A percentile compares a stretch with the other conserved stretches of the same genome.
Evolutionary conservation across 2,329 filamentous ascomycete species (phyloP).

Genomic region (Ophiobolus disseminans): DNA sequence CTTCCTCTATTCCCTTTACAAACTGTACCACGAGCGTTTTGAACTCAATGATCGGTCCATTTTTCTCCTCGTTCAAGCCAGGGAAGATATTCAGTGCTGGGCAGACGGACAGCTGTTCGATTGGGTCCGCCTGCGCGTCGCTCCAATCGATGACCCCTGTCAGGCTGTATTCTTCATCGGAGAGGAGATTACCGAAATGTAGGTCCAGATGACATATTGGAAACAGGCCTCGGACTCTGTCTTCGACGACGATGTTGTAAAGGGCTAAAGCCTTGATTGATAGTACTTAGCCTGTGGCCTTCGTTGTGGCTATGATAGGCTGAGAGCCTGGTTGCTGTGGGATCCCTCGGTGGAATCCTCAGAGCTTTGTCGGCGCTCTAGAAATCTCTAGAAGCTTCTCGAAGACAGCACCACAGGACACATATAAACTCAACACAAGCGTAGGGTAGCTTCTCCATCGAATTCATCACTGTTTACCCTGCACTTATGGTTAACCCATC

Average conservation of each 20-base stretch:
- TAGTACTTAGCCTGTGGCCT: too few species aligned
- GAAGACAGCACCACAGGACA: too few species aligned
- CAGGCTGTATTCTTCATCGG: slow-evolving; percentile 52
- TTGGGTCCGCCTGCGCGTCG: slow-evolving; percentile 37
- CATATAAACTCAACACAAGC: too few species aligned
- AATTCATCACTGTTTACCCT: too few species aligned
- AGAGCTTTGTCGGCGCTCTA: too few species aligned
- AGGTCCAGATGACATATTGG: slow-evolving; percentile 46
- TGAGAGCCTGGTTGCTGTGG: too few species aligned
- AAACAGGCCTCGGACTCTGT: slow-evolving; percentile 43
- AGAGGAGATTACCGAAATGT: slow-evolving; percentile 52
- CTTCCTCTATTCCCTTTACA: slow-evolving; percentile 20
- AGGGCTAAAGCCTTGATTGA: too few species aligned
- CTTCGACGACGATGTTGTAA: slow-evolving; percentile 22
- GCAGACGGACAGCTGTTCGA: slow-evolving; percentile 45
- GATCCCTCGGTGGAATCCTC: too few species aligned
- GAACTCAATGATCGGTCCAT: slow-evolving; percentile 19
- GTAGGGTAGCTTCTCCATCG: too few species aligned
- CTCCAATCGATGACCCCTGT: slow-evolving; percentile 50
- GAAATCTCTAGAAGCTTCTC: too few species aligned
- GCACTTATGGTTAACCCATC: too few species aligned
- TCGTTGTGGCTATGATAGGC: too few species aligned
- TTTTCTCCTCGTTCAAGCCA: slow-evolving; percentile 20
- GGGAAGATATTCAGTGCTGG: slow-evolving; percentile 35
- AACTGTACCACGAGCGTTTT: slow-evolving; percentile 20